Evolutionary conservation across 1,284 basidiomycete genomes (phyloP).

Genomic region (Pulveroboletus sp.): DNA sequence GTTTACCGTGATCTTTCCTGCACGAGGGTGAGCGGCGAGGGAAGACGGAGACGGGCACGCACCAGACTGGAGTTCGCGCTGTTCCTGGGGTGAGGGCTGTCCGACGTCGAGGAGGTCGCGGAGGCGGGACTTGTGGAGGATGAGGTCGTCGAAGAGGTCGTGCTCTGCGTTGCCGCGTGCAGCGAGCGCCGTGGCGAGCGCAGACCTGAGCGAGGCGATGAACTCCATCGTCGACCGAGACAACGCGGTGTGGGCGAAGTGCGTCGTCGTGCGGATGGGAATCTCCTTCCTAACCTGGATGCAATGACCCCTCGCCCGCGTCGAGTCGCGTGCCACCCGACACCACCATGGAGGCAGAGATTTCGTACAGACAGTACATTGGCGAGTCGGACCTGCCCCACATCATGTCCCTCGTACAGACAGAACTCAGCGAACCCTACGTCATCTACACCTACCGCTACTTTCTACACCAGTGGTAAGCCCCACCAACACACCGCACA

Average conservation of each 20-base stretch:
- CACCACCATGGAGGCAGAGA: no score
- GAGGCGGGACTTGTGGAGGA: conserved; percentile 62
- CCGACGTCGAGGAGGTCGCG: conserved; percentile 66
- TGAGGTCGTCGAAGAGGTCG: conserved; percentile 73
- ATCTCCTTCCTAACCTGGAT: no score
- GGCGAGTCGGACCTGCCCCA: conserved; percentile 79
- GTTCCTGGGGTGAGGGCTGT: conserved; percentile 59
- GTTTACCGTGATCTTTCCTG: conserved; percentile 63
- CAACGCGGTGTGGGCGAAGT: no score
- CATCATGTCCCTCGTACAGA: conserved; percentile 87
- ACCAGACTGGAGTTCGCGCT: conserved; percentile 75
- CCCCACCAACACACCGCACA: conserved; percentile 1
- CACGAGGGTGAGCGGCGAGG: conserved; percentile 11
- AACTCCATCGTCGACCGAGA: conserved; percentile 38
- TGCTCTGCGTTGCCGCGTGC: conserved; percentile 58
- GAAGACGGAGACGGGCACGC: conserved; percentile 23
- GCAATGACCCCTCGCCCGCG: no score
- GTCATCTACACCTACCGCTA: conserved; percentile 93
- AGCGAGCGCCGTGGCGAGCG: conserved; percentile 43
- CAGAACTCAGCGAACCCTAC: conserved; percentile 93
- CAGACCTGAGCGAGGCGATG: conserved; percentile 43
- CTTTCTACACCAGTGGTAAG: conserved; percentile 91
- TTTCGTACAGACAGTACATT: conserved; percentile 70
- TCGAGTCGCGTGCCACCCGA: no score
- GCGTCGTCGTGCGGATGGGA: no score